A percentile compares a stretch with the other conserved stretches of the same genome.
These are phyloP conservation scores for Colletotrichum sansevieriae DNA, from an alignment of 2,329 filamentous ascomycete species.

Conservation along the genomic window DNA sequence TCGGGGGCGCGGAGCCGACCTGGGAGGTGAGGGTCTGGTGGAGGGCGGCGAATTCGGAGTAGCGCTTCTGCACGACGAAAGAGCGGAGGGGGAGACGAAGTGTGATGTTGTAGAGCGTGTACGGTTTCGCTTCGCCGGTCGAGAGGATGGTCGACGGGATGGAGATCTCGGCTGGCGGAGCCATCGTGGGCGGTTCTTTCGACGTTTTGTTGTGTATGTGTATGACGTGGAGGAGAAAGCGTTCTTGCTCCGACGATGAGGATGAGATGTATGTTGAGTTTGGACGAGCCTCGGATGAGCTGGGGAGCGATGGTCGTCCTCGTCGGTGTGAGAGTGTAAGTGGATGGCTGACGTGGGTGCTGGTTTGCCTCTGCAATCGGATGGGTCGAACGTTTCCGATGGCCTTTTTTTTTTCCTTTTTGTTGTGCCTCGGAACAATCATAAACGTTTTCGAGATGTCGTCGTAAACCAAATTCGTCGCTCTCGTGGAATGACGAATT, in stretches of 20 bases:
- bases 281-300: constrained; percentile 29
- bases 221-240: background rate
- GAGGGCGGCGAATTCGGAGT: constrained; percentile 81
- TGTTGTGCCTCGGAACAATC: background rate
- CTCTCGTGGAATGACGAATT: constrained; percentile 25
- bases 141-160: constrained; percentile 75
- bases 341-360: background rate
- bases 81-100: constrained; percentile 82
- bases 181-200: constrained; percentile 58
- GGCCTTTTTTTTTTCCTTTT: background rate
- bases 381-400: background rate
- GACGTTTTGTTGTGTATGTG: background rate
- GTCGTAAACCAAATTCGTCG: constrained; percentile 1
- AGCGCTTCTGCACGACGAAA: constrained; percentile 83
- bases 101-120: constrained; percentile 83
- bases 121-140: constrained; percentile 71
- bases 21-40: constrained; percentile 72
- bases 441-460: background rate
- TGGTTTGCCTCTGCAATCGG: background rate
- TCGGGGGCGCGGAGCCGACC: constrained; percentile 74
- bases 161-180: constrained; percentile 75
- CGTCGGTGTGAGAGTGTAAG: constrained; percentile 17
- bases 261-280: constrained; percentile 12
- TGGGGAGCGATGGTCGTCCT: background rate
- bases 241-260: background rate